phyloP scores from a whole-genome alignment of 257 asterid genomes.

The Ilex aquifolium region DNA sequence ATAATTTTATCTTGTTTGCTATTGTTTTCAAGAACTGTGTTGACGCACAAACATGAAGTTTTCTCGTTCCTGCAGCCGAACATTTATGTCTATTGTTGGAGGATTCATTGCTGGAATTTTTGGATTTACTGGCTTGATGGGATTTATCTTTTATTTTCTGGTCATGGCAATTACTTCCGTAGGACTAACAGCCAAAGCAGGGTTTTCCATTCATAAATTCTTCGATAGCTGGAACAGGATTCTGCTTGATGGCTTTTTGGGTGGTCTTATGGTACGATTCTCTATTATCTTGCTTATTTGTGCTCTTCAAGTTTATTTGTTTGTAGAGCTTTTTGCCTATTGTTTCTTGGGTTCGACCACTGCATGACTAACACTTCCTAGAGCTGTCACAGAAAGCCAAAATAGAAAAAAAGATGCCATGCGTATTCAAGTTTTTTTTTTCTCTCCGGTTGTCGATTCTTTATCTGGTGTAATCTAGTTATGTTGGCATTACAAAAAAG shows the following conservation, averaged over 20 bases:
- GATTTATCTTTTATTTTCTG: constrained; percentile 68
- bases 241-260: constrained; percentile 65
- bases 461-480: no score
- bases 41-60: constrained; percentile 12
- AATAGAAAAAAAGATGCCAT: not conserved
- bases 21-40: not conserved
- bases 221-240: constrained; percentile 82
- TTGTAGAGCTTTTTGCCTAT: not conserved
- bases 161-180: constrained; percentile 76
- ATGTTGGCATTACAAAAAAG: no score
- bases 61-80: constrained; percentile 52
- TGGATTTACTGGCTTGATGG: constrained; percentile 67
- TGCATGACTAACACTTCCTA: not conserved
- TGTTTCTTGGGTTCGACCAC: not conserved
- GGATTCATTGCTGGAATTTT: constrained; percentile 80
- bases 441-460: no score
- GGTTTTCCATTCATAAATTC: constrained; percentile 61
- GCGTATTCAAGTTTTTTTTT: no score
- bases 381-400: not conserved
- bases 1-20: not conserved
- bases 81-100: constrained; percentile 87
- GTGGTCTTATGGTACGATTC: constrained; percentile 72
- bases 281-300: constrained; percentile 8
- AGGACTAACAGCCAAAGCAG: constrained; percentile 80
- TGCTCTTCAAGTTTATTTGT: constrained; percentile 3